Conservation (phyloP, 306 rosid species). For the Castanea sativa region DNA sequence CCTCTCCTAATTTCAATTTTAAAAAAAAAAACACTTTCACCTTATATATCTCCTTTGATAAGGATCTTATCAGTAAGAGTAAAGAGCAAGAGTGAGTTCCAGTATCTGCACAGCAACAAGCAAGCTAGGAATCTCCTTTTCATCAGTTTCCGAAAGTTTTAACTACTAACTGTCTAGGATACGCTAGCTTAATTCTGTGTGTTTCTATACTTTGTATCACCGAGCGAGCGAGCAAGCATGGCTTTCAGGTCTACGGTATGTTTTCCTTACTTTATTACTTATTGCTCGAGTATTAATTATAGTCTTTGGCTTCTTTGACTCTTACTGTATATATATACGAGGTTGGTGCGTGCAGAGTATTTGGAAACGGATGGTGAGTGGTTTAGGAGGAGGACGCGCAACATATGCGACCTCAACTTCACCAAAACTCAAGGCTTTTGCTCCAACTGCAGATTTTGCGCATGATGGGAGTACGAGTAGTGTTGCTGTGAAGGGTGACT, state of each 20-base stretch:
- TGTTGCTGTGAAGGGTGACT: conserved; percentile 29
- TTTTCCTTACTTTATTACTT: not conserved
- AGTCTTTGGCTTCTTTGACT: not conserved
- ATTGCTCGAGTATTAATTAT: not conserved
- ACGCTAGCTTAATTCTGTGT: not conserved
- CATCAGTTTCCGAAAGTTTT: not conserved
- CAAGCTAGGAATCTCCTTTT: not conserved
- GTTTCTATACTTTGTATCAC: not conserved
- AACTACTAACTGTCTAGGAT: no score
- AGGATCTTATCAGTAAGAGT: not conserved
- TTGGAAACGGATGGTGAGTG: conserved; percentile 35
- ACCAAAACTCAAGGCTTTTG: conserved; percentile 47
- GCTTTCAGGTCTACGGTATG: conserved; percentile 47
- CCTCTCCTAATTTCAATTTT: not conserved
- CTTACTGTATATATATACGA: not conserved
- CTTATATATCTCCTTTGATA: not conserved
- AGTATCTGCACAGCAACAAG: not conserved
- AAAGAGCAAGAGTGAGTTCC: no score
- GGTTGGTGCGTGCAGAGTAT: conserved; percentile 29
- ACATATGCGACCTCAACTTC: conserved; percentile 44
- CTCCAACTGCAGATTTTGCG: conserved; percentile 36
- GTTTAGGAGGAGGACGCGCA: conserved; percentile 13
- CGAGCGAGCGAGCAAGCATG: conserved; percentile 24
- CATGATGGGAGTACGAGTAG: not conserved
- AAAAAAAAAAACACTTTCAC: not conserved